These are phyloP conservation scores for Knufia petricola DNA, from an alignment of 2,329 filamentous ascomycete species.

Conservation along the genomic window DNA sequence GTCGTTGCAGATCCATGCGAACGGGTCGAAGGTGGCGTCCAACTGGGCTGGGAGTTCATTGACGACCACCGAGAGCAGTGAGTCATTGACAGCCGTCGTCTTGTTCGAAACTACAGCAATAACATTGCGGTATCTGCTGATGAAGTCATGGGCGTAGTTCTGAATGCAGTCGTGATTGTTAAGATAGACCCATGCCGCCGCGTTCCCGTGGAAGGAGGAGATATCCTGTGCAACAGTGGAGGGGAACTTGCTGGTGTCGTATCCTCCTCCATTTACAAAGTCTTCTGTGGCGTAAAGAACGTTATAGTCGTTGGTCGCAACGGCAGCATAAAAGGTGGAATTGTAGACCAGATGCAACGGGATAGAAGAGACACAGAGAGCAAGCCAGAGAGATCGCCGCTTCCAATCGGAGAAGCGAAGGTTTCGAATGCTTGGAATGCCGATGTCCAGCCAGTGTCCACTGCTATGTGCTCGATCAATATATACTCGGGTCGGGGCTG, in stretches of 20 bases:
- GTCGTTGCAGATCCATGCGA: constrained; percentile 20
- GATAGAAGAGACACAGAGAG: constrained; percentile 31
- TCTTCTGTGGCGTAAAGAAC: constrained; percentile 11
- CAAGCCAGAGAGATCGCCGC: constrained; percentile 31
- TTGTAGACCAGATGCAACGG: constrained; percentile 20
- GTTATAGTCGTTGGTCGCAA: constrained; percentile 17
- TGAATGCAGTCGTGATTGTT: constrained; percentile 13
- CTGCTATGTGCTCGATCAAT: constrained; percentile 39
- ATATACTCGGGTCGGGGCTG: constrained; percentile 41
- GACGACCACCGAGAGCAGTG: constrained; percentile 6
- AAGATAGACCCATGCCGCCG: constrained; percentile 7
- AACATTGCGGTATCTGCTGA: constrained; percentile 12
- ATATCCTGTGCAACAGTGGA: constrained; percentile 6
- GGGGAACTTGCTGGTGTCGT: constrained; percentile 8
- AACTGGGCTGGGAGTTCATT: constrained; percentile 17
- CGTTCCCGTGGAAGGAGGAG: neutral
- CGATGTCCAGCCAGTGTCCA: constrained; percentile 10
- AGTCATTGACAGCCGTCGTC: neutral
- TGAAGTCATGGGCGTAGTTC: constrained; percentile 16
- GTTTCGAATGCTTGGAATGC: constrained; percentile 11
- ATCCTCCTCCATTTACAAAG: constrained; percentile 6
- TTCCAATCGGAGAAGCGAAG: constrained; percentile 18
- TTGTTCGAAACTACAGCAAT: constrained; percentile 7
- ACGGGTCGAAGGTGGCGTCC: constrained; percentile 15
- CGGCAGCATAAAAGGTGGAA: constrained; percentile 14